Evolutionary conservation across 495 filamentous ascomycete genomes (phyloP), one percentile per base, ranked within the genome.

Genomic region (Lindgomyces ingoldianus): DNA sequence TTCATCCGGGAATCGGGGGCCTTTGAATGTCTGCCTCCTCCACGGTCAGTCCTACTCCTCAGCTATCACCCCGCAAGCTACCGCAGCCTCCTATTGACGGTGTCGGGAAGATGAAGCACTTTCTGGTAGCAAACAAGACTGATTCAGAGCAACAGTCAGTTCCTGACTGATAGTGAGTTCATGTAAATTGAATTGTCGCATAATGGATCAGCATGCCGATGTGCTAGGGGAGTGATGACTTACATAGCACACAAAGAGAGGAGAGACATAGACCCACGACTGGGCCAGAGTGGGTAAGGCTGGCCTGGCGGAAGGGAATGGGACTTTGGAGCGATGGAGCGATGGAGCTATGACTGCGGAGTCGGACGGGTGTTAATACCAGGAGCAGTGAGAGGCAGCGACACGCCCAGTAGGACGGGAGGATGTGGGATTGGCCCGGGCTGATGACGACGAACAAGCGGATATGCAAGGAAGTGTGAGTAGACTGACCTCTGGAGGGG

Each of bases 221-320:
- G 59, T 58, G 65, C 16, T 25, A 48, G 59, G 63, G 14, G 46
- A 57, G 60, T 14, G 26, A 47, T 57, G 42, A 62, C 67, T 70
- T 62, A 70, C 67, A 64, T 52, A 48, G 47, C 62, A 62, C 26
- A 70, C 67, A 70, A 65, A 70, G 67, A 68, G 39, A 50, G 21
- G 18, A 44, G 57, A 70, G 62, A 70, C 67, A 70, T 70, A 50
- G 51, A 44, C 67, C 26, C 44, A 29, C 60, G 45, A 46, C 60
- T 49, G 61, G 42, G 60, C 66, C 46, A 42, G 49, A 22, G 36
- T 57, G 33, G 8, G 51, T 46, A 47, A 36, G 67, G 33, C 67
- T 70, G 33, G 67, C 57, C 67, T 39, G 29, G 58, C 48, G 51
- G 45, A 45, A 41, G 49, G n/a, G 46, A 54, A 55, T 25, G 46